Conservation (phyloP, 129 eudicot genomes). For the Arctium minus region DNA sequence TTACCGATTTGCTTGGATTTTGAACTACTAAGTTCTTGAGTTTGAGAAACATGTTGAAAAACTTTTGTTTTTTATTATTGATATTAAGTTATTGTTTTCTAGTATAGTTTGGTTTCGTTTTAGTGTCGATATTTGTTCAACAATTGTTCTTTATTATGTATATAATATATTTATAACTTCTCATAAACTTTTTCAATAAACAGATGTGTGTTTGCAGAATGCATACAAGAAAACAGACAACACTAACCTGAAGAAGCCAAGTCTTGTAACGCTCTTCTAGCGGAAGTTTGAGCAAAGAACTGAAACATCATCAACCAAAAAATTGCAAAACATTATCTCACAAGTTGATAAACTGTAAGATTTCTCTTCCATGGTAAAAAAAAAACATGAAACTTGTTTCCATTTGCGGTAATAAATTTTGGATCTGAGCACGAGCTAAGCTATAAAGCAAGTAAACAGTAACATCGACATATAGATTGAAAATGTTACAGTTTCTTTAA, state of each 20-base stretch:
- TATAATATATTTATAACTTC: neutral
- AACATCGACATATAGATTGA: neutral
- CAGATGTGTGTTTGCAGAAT: slow-evolving; percentile 8
- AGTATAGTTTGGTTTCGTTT: neutral
- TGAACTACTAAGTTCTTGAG: neutral
- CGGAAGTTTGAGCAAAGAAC: slow-evolving; percentile 58
- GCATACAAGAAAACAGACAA: neutral
- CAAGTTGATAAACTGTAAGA: neutral
- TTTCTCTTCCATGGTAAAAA: neutral
- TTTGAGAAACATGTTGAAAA: neutral
- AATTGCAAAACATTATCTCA: neutral
- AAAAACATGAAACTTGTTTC: neutral
- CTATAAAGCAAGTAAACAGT: neutral
- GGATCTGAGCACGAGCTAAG: neutral
- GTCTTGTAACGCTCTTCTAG: slow-evolving; percentile 68
- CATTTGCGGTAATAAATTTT: neutral
- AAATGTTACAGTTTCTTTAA: neutral
- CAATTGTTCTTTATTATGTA: neutral
- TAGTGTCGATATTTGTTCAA: neutral
- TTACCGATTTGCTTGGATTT: neutral
- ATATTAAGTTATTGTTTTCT: neutral
- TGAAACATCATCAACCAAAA: slow-evolving; percentile 40
- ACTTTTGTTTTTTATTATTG: neutral
- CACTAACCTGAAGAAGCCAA: slow-evolving; percentile 64
- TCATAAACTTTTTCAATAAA: neutral